phyloP scores from a whole-genome alignment of 495 filamentous ascomycete species.

The Podospora didyma region DNA sequence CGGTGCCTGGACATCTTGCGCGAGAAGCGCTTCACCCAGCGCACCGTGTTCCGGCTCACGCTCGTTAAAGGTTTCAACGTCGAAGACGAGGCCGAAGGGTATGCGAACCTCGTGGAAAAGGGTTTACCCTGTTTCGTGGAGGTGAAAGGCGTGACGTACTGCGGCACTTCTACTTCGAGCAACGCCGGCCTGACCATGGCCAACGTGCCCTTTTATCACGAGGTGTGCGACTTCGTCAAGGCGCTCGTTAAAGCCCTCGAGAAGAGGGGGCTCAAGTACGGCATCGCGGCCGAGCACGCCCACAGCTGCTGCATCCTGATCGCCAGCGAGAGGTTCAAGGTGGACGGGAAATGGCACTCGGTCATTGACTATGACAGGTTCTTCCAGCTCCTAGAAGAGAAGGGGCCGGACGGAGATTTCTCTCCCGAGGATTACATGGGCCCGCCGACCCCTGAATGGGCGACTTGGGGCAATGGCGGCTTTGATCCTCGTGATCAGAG shows the following conservation, averaged over 20 bases:
- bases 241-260: constrained; percentile 63
- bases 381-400: constrained; percentile 75
- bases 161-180: constrained; percentile 77
- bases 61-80: constrained; percentile 96
- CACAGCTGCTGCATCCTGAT: constrained; percentile 91
- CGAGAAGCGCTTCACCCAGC: constrained; percentile 72
- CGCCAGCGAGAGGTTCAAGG: constrained; percentile 68
- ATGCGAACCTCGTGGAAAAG: constrained; percentile 80
- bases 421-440: constrained; percentile 87
- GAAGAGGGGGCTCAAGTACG: constrained; percentile 69
- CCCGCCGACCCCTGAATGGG: constrained; percentile 82
- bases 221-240: constrained; percentile 75
- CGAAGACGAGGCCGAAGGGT: constrained; percentile 86
- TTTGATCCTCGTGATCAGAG: constrained; percentile 89
- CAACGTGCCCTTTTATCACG: constrained; percentile 92
- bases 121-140: constrained; percentile 88
- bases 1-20: constrained; percentile 85
- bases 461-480: constrained; percentile 87
- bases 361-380: constrained; percentile 86
- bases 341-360: constrained; percentile 81
- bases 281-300: constrained; percentile 89
- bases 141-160: constrained; percentile 95
- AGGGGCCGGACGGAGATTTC: constrained; percentile 62
- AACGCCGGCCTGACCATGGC: constrained; percentile 87
- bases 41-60: constrained; percentile 92